phyloP scores from a whole-genome alignment of 192 early-diverging fungal genomes.

The Coemansia sp. region DNA sequence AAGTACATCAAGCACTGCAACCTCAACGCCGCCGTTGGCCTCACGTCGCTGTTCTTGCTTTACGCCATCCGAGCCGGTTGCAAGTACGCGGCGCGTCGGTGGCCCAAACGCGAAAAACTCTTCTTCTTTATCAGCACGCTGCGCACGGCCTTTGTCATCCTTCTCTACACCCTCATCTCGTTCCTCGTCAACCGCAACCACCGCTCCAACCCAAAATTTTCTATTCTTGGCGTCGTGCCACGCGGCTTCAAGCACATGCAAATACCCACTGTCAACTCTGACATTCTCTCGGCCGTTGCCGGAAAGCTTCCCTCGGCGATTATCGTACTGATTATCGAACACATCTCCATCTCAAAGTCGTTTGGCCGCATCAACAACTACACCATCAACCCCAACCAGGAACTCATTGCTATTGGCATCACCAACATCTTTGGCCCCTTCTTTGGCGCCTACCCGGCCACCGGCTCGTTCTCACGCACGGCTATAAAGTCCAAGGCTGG shows the following conservation, averaged over 20 bases:
- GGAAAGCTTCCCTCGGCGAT: constrained; percentile 64
- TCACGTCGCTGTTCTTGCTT: constrained; percentile 52
- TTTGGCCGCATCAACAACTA: constrained; percentile 88
- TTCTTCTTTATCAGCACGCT: constrained; percentile 70
- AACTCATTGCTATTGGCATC: constrained; percentile 85
- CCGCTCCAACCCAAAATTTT: constrained; percentile 51
- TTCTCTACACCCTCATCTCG: constrained; percentile 73
- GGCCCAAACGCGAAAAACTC: constrained; percentile 46
- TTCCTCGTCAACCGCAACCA: constrained; percentile 64
- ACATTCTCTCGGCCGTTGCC: constrained; percentile 55
- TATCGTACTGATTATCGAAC: constrained; percentile 84
- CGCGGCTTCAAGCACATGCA: constrained; percentile 66
- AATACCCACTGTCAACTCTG: constrained; percentile 56
- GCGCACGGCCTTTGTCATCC: constrained; percentile 73
- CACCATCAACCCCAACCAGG: constrained; percentile 82
- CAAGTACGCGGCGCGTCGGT: constrained; percentile 40
- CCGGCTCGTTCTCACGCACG: constrained; percentile 92
- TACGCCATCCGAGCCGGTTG: constrained; percentile 44
- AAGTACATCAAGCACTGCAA: constrained; percentile 52
- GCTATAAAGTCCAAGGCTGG: constrained; percentile 92
- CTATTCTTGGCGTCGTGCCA: constrained; percentile 72
- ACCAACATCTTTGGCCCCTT: constrained; percentile 86
- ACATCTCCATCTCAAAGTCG: constrained; percentile 85
- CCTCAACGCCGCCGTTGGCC: constrained; percentile 47
- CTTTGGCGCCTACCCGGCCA: constrained; percentile 84